Evolutionary conservation across 768 basidiomycete species (phyloP), one percentile per base, ranked within the genome.

Genomic region (Phlebiopsis flavidoalba): DNA sequence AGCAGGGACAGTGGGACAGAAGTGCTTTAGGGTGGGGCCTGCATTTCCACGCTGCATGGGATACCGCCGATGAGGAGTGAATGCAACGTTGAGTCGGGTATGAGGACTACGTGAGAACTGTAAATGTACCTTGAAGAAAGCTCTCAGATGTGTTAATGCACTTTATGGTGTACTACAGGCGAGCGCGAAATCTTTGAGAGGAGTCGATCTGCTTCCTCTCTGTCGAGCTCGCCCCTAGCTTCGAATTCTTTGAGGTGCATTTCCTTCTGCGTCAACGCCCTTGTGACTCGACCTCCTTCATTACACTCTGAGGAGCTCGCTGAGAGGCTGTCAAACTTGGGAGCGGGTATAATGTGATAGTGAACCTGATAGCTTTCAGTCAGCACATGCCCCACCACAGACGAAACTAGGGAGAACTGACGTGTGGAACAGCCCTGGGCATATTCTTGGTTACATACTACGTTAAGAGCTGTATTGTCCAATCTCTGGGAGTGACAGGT

Each of bases 391-490:
- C 26, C 26, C 2, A 31, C 6, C 26, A 31, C 26, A 6, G 8
- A 3, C 40, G 11, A 17, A 58, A 49, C 5, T 47, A 8, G 14
- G n/a, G 47, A n/a, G 10, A 2, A 45, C 83, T 60, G 63, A 88
- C 88, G 74, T 91, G 89, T n/a, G 83, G 84, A 7, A 91, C 87
- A 4, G 86, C 86, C n/a, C 68, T 91, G 89, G 0, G 89, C 89
- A 65, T 91, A 91, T 70, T 89, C 88, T 67, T 91, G 88, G 68
- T 90, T 90, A 66, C 88, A 89, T 4, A 90, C 88, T 6, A 91
- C 82, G 67, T 90, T 91, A 51, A 91, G 75, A 7, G 77, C 87
- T 15, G 86, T 86, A 64, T 89, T 86, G 11, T 81, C 76, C 24
- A 88, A 64, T n/a, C 1, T 83, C 87, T 89, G 43, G 26, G 14